Percentiles rank a stretch among this genome's conserved stretches.
These are phyloP conservation scores for Alternaria brassicicola DNA, from an alignment of 2,329 filamentous ascomycete genomes.

Conservation along the genomic window DNA sequence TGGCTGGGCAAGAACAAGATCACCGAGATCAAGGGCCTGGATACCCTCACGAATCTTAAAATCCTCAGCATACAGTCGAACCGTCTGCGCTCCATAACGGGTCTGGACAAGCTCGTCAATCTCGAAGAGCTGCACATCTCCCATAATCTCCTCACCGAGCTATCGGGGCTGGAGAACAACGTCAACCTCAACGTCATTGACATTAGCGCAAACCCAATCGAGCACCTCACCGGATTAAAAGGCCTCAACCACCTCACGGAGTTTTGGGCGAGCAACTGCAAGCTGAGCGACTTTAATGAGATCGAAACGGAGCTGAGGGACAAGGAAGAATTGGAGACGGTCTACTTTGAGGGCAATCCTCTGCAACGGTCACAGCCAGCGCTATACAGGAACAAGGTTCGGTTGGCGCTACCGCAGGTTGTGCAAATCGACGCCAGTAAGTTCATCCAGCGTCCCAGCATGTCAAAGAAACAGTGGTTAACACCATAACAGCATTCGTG, in stretches of 20 bases:
- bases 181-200: conserved; percentile 74
- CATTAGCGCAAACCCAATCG: conserved; percentile 85
- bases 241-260: conserved; percentile 78
- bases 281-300: conserved; percentile 78
- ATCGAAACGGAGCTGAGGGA: conserved; percentile 78
- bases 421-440: conserved; percentile 96
- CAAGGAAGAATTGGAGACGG: conserved; percentile 81
- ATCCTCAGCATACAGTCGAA: conserved; percentile 96
- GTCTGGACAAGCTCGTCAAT: conserved; percentile 72
- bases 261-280: conserved; percentile 92
- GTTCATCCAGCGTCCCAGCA: conserved; percentile 50
- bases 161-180: conserved; percentile 67
- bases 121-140: conserved; percentile 96
- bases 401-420: conserved; percentile 83
- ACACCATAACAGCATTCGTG: conserved; percentile 13
- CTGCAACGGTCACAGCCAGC: conserved; percentile 80
- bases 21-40: conserved; percentile 76
- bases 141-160: conserved; percentile 83
- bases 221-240: conserved; percentile 73
- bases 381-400: conserved; percentile 92
- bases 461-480: neutral
- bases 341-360: conserved; percentile 96
- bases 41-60: conserved; percentile 76
- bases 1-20: conserved; percentile 99
- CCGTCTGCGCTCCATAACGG: conserved; percentile 78